Evolutionary conservation across 139 green algal genomes (phyloP).

Genomic region (Chlamydomonas sp.): DNA sequence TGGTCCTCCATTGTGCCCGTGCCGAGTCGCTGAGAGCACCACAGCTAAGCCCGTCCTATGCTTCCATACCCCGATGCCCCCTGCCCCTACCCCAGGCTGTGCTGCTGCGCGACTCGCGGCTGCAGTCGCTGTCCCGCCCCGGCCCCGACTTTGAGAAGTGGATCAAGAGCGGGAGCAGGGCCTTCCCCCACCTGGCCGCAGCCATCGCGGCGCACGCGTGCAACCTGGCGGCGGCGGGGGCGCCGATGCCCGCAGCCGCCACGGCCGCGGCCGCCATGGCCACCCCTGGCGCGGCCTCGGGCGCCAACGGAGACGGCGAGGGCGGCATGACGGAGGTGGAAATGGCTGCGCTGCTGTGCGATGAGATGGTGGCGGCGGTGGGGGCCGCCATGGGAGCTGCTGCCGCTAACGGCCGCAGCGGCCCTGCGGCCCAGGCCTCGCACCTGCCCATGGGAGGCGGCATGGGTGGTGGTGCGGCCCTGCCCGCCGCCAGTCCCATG

Average conservation of each 20-base stretch:
- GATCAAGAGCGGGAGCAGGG: constrained; percentile 44
- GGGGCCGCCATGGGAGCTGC: not conserved
- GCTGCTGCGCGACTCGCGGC: constrained; percentile 11
- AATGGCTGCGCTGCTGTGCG: no score
- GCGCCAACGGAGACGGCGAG: no score
- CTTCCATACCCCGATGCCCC: no score
- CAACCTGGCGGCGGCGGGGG: not conserved
- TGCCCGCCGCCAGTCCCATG: not conserved
- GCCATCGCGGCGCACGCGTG: not conserved
- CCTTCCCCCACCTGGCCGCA: constrained; percentile 19
- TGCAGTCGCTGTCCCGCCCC: not conserved
- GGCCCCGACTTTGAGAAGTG: constrained; percentile 46
- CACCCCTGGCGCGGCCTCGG: no score
- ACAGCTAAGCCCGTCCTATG: not conserved
- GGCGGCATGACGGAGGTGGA: no score
- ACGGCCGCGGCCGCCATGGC: no score
- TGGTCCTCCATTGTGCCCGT: not conserved
- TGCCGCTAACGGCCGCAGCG: not conserved
- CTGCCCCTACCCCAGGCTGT: not conserved
- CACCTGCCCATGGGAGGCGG: not conserved
- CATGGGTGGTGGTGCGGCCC: not conserved
- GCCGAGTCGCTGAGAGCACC: not conserved
- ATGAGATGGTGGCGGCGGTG: not conserved
- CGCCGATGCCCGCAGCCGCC: no score
- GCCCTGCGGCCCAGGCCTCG: not conserved